Evolutionary conservation across 176 grass and related monocot genomes (phyloP).

Genomic region (Carex cristatella): DNA sequence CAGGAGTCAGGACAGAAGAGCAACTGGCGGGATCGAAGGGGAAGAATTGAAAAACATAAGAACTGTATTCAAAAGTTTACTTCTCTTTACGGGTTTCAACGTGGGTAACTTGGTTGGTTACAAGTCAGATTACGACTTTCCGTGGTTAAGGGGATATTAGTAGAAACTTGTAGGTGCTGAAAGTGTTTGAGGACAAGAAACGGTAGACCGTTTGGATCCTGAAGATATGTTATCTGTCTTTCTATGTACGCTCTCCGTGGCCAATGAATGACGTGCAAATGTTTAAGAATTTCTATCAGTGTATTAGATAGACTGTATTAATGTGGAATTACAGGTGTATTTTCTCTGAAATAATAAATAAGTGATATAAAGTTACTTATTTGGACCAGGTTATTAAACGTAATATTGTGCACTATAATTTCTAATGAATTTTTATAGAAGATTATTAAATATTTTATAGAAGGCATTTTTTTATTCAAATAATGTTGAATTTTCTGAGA

Average conservation of each 20-base stretch:
- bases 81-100: not conserved
- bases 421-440: not conserved
- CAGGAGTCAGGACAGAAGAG: not conserved
- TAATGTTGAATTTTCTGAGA: not conserved
- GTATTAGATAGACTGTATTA: not conserved
- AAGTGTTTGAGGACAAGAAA: not conserved
- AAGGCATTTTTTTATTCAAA: not conserved
- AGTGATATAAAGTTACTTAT: not conserved
- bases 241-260: not conserved
- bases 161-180: not conserved
- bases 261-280: not conserved
- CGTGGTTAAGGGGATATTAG: not conserved
- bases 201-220: conserved; percentile 15
- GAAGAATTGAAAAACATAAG: not conserved
- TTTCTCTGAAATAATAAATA: not conserved
- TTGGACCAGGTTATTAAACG: not conserved
- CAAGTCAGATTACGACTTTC: not conserved
- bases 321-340: not conserved
- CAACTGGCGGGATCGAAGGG: conserved; percentile 22
- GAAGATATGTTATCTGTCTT: not conserved
- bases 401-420: not conserved
- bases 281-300: not conserved
- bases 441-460: too few species aligned
- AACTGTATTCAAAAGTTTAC: not conserved
- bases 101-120: not conserved